These are phyloP conservation scores for Solanum paucissectum DNA, from an alignment of 257 asterid species.

Conservation along the genomic window DNA sequence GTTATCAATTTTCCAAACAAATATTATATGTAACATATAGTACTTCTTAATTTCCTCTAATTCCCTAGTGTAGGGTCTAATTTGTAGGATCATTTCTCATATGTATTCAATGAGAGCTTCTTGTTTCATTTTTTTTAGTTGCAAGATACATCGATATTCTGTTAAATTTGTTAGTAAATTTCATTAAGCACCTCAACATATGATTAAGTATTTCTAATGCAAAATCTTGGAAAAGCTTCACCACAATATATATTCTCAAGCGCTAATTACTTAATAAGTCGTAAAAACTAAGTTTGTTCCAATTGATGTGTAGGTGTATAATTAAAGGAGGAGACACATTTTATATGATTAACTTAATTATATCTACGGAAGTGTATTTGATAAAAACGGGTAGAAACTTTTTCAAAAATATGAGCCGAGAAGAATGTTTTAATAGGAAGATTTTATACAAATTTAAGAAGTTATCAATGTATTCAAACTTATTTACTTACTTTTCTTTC, in stretches of 20 bases:
- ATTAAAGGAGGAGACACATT: background rate
- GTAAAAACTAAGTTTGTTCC: background rate
- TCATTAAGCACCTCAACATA: background rate
- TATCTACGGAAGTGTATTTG: background rate
- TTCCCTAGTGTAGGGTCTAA: background rate
- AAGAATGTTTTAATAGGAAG: background rate
- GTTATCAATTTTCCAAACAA: background rate
- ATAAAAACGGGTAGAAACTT: background rate
- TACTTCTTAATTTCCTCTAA: background rate
- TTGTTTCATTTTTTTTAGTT: background rate
- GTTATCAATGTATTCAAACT: background rate
- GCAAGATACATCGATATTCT: rapidly evolving
- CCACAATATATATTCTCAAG: too few relatives aligned
- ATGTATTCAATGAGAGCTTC: background rate
- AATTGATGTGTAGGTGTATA: background rate
- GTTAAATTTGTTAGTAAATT: background rate
- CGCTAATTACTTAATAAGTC: background rate
- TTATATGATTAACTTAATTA: background rate
- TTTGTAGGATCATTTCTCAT: background rate
- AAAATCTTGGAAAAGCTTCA: background rate
- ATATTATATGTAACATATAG: background rate
- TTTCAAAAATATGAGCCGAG: background rate
- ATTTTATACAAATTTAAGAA: background rate
- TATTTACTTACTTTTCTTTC: too few relatives aligned
- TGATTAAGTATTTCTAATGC: background rate